Conservation (phyloP, 805 yeast genomes). For the Yarrowia osloensis region DNA sequence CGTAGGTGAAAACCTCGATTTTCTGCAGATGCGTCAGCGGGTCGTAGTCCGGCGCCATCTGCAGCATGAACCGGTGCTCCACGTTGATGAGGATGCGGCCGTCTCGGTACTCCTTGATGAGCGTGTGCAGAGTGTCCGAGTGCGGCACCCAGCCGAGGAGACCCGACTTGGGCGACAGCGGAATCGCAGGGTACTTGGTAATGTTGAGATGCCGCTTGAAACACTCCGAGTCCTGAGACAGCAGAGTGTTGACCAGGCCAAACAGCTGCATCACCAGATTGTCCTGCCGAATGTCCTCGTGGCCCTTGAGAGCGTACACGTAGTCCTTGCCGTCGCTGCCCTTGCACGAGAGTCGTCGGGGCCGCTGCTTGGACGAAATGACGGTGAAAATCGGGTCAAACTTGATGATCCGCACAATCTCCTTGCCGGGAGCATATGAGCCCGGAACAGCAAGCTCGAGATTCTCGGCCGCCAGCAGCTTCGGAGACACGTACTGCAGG, state of each 20-base stretch:
- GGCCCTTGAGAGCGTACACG: conserved; percentile 83
- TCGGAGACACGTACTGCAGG: conserved; percentile 91
- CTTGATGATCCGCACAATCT: conserved; percentile 66
- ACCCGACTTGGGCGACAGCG: conserved; percentile 96
- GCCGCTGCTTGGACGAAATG: conserved; percentile 93
- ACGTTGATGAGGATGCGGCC: conserved; percentile 77
- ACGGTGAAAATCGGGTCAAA: conserved; percentile 86
- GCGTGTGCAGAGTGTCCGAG: conserved; percentile 92
- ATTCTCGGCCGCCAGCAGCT: conserved; percentile 72
- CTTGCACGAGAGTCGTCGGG: conserved; percentile 73
- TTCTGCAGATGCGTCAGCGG: conserved; percentile 84
- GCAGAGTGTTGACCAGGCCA: conserved; percentile 88
- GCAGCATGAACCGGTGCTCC: conserved; percentile 93
- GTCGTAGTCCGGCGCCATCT: conserved; percentile 97
- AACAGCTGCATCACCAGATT: conserved; percentile 96
- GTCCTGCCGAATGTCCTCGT: conserved; percentile 97
- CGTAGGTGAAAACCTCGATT: conserved; percentile 95
- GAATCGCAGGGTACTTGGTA: conserved; percentile 90
- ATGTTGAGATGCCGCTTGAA: conserved; percentile 94
- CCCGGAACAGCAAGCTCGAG: conserved; percentile 92
- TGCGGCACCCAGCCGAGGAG: conserved; percentile 96
- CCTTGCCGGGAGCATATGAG: conserved; percentile 82
- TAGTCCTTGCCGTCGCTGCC: conserved; percentile 95
- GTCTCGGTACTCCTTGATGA: conserved; percentile 90
- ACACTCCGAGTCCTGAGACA: conserved; percentile 90